Percentiles rank a stretch among this genome's conserved stretches.
Conservation (phyloP, 495 filamentous ascomycete species). For the Pyrenula massariospora region DNA sequence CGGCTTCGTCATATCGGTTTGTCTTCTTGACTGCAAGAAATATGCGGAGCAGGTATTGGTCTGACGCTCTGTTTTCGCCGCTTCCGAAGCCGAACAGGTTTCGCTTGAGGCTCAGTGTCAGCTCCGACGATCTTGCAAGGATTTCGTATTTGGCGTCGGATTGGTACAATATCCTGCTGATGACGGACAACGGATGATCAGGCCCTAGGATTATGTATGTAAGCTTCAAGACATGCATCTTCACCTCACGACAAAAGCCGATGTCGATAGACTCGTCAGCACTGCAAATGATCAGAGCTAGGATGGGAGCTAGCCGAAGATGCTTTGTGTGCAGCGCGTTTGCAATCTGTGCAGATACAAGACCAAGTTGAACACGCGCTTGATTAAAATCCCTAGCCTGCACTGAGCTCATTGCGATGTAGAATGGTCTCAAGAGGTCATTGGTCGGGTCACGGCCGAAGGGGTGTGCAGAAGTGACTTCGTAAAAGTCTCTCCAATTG, state of each 20-base stretch:
- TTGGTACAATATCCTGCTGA: not conserved
- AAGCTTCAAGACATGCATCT: not conserved
- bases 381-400: not conserved
- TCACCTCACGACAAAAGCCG: not conserved
- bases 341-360: not conserved
- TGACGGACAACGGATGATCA: not conserved
- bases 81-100: not conserved
- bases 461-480: not conserved
- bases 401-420: not conserved
- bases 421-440: not conserved
- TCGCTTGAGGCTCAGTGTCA: not conserved
- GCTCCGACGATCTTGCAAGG: not conserved
- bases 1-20: not conserved
- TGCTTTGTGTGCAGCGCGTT: not conserved
- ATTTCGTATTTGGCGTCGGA: not conserved
- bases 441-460: not conserved
- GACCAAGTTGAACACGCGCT: not conserved
- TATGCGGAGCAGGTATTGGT: not conserved
- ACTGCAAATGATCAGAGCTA: not conserved
- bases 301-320: not conserved
- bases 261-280: not conserved
- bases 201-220: not conserved
- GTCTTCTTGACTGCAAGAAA: not conserved
- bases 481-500: not conserved
- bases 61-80: not conserved